These are phyloP conservation scores for Poronia punctata DNA, from an alignment of 495 filamentous ascomycete species.

Conservation along the genomic window DNA sequence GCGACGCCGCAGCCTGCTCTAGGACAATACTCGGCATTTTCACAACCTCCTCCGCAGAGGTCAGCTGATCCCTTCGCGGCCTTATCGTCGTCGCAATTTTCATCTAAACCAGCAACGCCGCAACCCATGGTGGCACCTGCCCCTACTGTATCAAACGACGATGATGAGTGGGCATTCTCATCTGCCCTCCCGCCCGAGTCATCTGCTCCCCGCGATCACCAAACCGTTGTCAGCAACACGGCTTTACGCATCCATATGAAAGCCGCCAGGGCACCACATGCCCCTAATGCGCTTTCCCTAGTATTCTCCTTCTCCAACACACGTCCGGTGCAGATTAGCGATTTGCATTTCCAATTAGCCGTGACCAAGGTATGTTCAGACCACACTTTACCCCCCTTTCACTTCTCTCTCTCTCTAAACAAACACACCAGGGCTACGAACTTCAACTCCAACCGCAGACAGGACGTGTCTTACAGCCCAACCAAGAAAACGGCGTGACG, in stretches of 20 bases:
- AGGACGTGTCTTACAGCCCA: constrained; percentile 63
- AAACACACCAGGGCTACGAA: constrained; percentile 58
- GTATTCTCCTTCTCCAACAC: constrained; percentile 73
- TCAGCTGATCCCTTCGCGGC: constrained; percentile 63
- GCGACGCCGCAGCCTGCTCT: constrained; percentile 42
- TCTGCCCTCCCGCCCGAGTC: constrained; percentile 71
- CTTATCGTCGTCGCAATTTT: constrained; percentile 52
- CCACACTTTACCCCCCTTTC: background rate
- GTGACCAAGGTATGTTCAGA: constrained; percentile 71
- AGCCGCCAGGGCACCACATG: constrained; percentile 33
- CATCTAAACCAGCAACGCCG: constrained; percentile 33
- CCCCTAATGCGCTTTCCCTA: constrained; percentile 53
- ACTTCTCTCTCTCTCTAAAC: constrained; percentile 5
- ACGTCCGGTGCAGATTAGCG: constrained; percentile 59
- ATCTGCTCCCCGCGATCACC: constrained; percentile 39
- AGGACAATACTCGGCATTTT: constrained; percentile 36
- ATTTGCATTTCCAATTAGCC: constrained; percentile 84
- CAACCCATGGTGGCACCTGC: constrained; percentile 27
- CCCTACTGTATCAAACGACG: constrained; percentile 43
- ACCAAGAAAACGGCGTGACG: constrained; percentile 69
- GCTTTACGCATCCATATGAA: constrained; percentile 46
- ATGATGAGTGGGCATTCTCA: constrained; percentile 92
- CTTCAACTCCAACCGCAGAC: constrained; percentile 79
- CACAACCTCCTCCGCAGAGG: constrained; percentile 33
- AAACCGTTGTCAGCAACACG: constrained; percentile 41